Conservation (phyloP, 371 early-diverging fungal genomes). For the Mucor mucedo region DNA sequence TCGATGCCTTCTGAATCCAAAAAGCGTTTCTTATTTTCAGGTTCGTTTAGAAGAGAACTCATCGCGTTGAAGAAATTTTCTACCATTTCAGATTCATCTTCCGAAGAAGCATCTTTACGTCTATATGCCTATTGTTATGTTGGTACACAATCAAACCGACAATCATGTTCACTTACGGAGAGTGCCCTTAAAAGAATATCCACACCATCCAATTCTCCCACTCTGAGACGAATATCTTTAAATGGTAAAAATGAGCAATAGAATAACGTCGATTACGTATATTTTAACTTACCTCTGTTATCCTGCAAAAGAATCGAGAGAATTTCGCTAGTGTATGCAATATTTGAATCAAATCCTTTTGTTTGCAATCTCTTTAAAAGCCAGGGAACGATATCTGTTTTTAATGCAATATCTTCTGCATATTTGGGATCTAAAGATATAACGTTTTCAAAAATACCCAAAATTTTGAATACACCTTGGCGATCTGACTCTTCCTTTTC, state of each 20-base stretch:
- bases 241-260: neutral
- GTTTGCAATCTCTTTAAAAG: conserved; percentile 68
- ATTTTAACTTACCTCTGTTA: conserved; percentile 51
- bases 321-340: conserved; percentile 86
- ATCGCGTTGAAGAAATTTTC: conserved; percentile 88
- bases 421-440: conserved; percentile 73
- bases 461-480: conserved; percentile 84
- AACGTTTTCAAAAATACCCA: conserved; percentile 88
- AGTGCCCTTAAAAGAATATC: conserved; percentile 73
- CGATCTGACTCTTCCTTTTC: conserved; percentile 82
- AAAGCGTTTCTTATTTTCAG: conserved; percentile 72
- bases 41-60: conserved; percentile 66
- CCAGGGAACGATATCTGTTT: conserved; percentile 76
- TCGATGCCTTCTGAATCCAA: conserved; percentile 88
- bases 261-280: too few species aligned
- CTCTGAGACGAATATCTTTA: conserved; percentile 65
- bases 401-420: conserved; percentile 66
- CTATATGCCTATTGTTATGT: conserved; percentile 51
- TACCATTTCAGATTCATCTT: conserved; percentile 87
- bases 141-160: neutral
- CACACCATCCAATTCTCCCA: conserved; percentile 71
- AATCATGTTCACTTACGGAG: conserved; percentile 41
- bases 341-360: conserved; percentile 75
- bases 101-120: conserved; percentile 80
- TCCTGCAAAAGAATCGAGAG: conserved; percentile 85